phyloP scores from a whole-genome alignment of 805 yeast genomes.

The Pichia nakasei region DNA sequence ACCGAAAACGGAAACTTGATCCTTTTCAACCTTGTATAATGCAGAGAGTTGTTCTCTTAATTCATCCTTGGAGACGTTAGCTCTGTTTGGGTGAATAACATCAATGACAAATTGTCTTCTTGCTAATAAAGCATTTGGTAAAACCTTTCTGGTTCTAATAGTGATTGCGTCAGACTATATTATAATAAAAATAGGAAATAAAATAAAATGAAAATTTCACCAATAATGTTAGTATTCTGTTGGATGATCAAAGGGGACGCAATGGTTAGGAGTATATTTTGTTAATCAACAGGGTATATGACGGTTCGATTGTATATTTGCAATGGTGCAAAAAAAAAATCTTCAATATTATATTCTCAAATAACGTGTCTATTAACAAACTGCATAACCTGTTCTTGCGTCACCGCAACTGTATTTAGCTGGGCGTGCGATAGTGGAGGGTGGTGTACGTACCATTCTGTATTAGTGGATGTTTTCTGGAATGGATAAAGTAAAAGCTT shows the following conservation, averaged over 20 bases:
- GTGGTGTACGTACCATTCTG: conserved; percentile 9
- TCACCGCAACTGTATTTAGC: no score
- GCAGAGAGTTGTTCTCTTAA: conserved; percentile 69
- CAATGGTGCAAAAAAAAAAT: no score
- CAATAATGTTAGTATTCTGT: no score
- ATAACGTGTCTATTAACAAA: no score
- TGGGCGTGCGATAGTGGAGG: no score
- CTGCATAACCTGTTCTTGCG: no score
- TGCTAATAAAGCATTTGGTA: conserved; percentile 97
- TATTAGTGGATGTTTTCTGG: conserved; percentile 7
- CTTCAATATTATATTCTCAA: no score
- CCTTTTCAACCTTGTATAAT: conserved; percentile 59
- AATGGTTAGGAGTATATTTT: no score
- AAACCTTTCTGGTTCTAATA: conserved; percentile 98
- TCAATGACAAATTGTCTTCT: conserved; percentile 99
- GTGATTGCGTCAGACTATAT: conserved; percentile 97
- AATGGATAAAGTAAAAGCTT: not conserved
- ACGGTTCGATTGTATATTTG: no score
- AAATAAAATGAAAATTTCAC: no score
- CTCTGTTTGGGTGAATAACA: conserved; percentile 98
- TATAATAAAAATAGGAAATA: not conserved
- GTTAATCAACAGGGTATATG: no score
- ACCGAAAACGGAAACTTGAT: conserved; percentile 87
- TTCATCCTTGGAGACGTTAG: conserved; percentile 99
- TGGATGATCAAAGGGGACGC: no score